These are phyloP conservation scores for Leptographium lundbergii DNA, from an alignment of 2,329 filamentous ascomycete species.

Conservation along the genomic window DNA sequence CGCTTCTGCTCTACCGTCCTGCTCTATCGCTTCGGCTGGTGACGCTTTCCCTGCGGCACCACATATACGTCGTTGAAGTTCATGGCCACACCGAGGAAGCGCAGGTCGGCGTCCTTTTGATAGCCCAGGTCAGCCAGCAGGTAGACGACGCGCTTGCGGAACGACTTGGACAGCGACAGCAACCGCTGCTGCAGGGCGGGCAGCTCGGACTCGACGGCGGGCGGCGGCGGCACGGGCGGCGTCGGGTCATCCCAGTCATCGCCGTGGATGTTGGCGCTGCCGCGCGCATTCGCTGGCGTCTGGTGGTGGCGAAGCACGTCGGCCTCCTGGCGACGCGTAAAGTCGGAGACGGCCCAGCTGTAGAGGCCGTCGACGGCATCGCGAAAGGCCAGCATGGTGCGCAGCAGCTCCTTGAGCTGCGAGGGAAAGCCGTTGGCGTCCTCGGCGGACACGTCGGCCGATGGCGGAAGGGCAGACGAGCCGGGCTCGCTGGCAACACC, in stretches of 20 bases:
- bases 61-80: constrained; percentile 98
- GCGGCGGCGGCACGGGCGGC: constrained; percentile 16
- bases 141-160: constrained; percentile 63
- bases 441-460: constrained; percentile 36
- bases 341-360: constrained; percentile 88
- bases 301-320: constrained; percentile 54
- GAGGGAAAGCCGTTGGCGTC: constrained; percentile 69
- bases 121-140: constrained; percentile 83
- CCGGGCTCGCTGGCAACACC: constrained; percentile 53
- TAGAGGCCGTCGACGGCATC: constrained; percentile 91
- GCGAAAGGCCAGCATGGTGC: constrained; percentile 86
- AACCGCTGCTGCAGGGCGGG: constrained; percentile 65
- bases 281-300: constrained; percentile 35
- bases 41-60: constrained; percentile 13
- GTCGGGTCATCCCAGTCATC: constrained; percentile 40
- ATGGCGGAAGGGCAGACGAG: constrained; percentile 20
- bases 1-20: too few species aligned
- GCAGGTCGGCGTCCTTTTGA: constrained; percentile 88
- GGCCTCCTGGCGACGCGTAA: constrained; percentile 77
- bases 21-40: constrained; percentile 3
- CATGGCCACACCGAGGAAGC: constrained; percentile 93
- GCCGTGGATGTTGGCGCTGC: constrained; percentile 33
- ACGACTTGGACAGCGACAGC: constrained; percentile 58
- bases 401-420: constrained; percentile 84
- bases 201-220: constrained; percentile 53